Evolutionary conservation across 2,329 filamentous ascomycete genomes (phyloP), one percentile per base, ranked within the genome.

Genomic region (Pseudogymnoascus sp.): DNA sequence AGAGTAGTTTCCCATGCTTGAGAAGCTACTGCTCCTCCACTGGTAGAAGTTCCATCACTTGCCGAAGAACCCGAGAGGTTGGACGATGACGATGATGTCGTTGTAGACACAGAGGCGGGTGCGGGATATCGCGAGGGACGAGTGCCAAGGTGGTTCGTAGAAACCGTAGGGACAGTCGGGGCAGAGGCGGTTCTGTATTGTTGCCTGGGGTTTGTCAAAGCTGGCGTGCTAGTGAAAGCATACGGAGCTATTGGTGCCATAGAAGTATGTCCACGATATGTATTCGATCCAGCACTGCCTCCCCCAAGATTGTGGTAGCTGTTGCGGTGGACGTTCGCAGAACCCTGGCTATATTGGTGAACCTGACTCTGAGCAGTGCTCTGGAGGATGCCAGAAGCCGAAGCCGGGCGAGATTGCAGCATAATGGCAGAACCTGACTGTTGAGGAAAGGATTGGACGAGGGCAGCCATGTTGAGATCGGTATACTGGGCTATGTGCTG

Each of bases 371-470:
- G 69, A 39, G 69, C 67, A 61, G 72, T 64, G 30, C 62, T 68
- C 63, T 72, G 70, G 22, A 73, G 64, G 30, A 82, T 82, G 71
- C 81, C 82, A 62, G 83, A 82, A 42, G 84, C 81, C 64, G 89
- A 87, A 62, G 82, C 81, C 66, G 87, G 84, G 74, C 87, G 84
- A 69, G 87, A 83, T 75, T 91, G 89, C 71, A 92, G 85, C 83
- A 92, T 88, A 67, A 87, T 87, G 70, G 86, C 82, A 68, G 88
- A 86, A 75, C 82, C 81, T 72, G 86, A 85, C 76, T 91, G 88
- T 78, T 90, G 87, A 71, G 89, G 84, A 73, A 89, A 90, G 65
- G 88, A 85, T 78, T 93, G 90, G 72, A 92, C 88, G 80, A 93
- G 82, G 76, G 90, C 89, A 80, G 90, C 90, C 90, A 94, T 93